These are phyloP conservation scores for Phytophthora lateralis DNA, from an alignment of 352 stramenopile genomes.

Conservation along the genomic window DNA sequence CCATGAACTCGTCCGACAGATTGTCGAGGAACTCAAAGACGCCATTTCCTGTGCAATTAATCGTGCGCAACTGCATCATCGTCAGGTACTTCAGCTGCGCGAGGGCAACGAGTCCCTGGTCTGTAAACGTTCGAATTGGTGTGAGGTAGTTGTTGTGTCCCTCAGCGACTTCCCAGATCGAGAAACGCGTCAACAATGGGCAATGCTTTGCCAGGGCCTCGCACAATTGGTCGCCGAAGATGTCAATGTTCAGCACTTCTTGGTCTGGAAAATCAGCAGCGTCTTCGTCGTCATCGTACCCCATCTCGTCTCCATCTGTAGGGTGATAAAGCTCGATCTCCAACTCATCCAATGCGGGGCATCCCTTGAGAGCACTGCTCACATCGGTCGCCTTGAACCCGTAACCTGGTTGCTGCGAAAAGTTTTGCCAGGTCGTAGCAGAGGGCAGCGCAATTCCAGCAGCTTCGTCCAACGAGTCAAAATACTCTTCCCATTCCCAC, in stretches of 20 bases:
- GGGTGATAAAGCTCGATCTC: slow-evolving; percentile 50
- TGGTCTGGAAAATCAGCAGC: slow-evolving; percentile 24
- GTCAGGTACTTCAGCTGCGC: slow-evolving; percentile 38
- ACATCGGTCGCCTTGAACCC: slow-evolving; percentile 34
- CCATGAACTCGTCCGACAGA: slow-evolving; percentile 34
- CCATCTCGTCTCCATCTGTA: slow-evolving; percentile 21
- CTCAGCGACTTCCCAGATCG: slow-evolving; percentile 43
- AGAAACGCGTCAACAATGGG: slow-evolving; percentile 31
- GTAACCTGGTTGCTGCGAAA: slow-evolving; percentile 16
- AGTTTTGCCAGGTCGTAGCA: background rate
- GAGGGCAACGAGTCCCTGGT: slow-evolving; percentile 38
- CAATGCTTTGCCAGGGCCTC: slow-evolving; percentile 27
- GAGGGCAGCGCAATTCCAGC: slow-evolving; percentile 4
- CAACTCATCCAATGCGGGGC: slow-evolving; percentile 40
- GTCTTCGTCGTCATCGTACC: slow-evolving; percentile 35
- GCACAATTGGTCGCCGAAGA: slow-evolving; percentile 48
- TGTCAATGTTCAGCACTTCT: slow-evolving; percentile 40
- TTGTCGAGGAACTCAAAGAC: slow-evolving; percentile 44
- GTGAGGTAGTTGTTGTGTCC: slow-evolving; percentile 34
- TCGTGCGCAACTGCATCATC: slow-evolving; percentile 34
- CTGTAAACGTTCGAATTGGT: slow-evolving; percentile 44
- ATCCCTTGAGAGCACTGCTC: slow-evolving; percentile 37
- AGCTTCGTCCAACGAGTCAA: slow-evolving; percentile 19
- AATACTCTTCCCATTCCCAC: slow-evolving; percentile 49
- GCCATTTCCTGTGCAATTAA: slow-evolving; percentile 47